These are phyloP conservation scores for Pythium scleroteichum DNA, from an alignment of 352 stramenopile genomes.

Conservation along the genomic window DNA sequence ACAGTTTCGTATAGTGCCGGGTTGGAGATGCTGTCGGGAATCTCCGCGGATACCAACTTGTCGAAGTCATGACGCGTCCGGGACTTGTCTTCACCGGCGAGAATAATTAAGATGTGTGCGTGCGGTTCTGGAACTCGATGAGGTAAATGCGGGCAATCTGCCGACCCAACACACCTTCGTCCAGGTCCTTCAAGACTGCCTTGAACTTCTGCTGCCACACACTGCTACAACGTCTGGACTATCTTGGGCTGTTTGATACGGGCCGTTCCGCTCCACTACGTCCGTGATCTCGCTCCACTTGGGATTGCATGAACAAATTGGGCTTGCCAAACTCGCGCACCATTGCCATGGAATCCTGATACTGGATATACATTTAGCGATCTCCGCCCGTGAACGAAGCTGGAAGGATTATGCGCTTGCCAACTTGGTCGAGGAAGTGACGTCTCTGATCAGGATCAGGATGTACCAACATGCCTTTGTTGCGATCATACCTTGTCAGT, in stretches of 20 bases:
- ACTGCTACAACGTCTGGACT: conserved; percentile 22
- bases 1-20: no score
- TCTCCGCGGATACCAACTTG: no score
- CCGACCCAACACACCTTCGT: conserved; percentile 17
- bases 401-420: conserved; percentile 3
- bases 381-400: conserved; percentile 17
- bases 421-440: conserved; percentile 11
- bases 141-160: no score
- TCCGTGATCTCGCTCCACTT: conserved; percentile 38
- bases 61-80: no score
- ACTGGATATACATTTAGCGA: conserved; percentile 31
- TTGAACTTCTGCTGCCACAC: conserved; percentile 29
- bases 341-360: conserved; percentile 43
- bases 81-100: no score
- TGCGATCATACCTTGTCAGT: conserved; percentile 1
- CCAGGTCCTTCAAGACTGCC: conserved; percentile 27
- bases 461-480: not conserved
- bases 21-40: no score
- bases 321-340: conserved; percentile 36
- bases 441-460: not conserved
- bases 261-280: conserved; percentile 8
- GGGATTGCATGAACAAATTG: conserved; percentile 49
- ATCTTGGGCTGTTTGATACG: not conserved
- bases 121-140: no score
- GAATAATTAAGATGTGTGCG: no score